Base-by-base conservation (phyloP, 2,329 filamentous ascomycete genomes). In the Stromatinia cepivora region DNA sequence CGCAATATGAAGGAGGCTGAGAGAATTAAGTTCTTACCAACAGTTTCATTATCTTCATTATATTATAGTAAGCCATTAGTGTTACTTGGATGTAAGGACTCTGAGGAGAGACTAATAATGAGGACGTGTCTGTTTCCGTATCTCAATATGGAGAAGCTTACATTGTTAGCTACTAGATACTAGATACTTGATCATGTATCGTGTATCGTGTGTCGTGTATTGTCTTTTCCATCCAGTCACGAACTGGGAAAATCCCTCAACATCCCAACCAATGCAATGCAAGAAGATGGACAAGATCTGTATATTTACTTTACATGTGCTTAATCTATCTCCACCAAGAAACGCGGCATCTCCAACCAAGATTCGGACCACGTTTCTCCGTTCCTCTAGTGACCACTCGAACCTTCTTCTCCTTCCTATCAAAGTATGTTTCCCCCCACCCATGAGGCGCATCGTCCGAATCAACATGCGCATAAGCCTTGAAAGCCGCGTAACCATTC, bases 1-100 rank as follows among this genome's bases (percentile, higher is more conserved):
- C 17, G 39, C 58, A 61, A 61, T 61, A 10, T 34, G 10, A 61
- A 22, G 58, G 58, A 62, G 58, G 58, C 58, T 61, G 58, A 46
- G 58, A 46, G 20, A 22, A 34, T 9, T 11, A 20, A 53, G 8
- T 34, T 20, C 20, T 54, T 2, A 34, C 28, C 31, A 20, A 11
- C 52, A 10, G 52, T 54, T 54, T 54, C 52, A 54, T 54, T 9
- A 20, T 54, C 52, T 25, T 54, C n/a, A 31, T 31, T 20, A 20
- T 53, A 31, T 54, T 20, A 4, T 54, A 17, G 52, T 10, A 20
- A 54, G 52, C 52, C 52, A 31, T 31, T 10, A 54, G 17, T 10
- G 9, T 17, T 5, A 54, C 15, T 52, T 25, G 9, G n/a, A n/a
- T n/a, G n/a, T n/a, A n/a, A 42, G 11, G 39, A 0, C 15, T 42